A percentile compares a stretch with the other conserved stretches of the same genome.
These are phyloP conservation scores for Sporothrix luriei DNA, from an alignment of 2,329 filamentous ascomycete genomes.

Conservation along the genomic window DNA sequence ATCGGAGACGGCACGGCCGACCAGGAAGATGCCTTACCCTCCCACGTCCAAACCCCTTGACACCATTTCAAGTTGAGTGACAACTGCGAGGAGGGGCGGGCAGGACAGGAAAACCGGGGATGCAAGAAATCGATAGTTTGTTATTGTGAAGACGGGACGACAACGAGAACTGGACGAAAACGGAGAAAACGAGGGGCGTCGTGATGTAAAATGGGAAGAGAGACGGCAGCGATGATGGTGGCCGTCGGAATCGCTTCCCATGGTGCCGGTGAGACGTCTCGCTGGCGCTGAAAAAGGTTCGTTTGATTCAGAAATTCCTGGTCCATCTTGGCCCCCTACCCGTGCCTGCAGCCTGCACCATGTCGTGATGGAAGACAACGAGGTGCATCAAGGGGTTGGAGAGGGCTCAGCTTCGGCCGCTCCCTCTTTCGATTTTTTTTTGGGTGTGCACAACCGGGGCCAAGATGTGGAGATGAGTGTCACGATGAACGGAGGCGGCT, in stretches of 20 bases:
- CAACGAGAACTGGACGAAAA: constrained; percentile 7
- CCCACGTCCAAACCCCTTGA: not conserved
- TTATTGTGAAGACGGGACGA: not conserved
- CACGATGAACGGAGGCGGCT: not conserved
- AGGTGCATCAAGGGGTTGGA: not conserved
- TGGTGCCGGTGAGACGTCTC: not conserved
- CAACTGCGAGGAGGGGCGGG: not conserved
- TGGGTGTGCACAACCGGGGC: not conserved
- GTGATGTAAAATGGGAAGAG: not conserved
- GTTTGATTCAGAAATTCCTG: not conserved
- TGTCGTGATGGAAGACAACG: constrained; percentile 7
- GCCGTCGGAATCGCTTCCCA: constrained; percentile 9
- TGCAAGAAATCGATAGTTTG: constrained; percentile 17
- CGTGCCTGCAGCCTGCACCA: not conserved
- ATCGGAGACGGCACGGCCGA: not conserved
- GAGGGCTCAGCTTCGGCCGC: not conserved
- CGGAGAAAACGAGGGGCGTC: not conserved
- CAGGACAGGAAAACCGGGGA: not conserved
- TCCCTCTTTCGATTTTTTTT: not conserved
- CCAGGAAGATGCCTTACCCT: not conserved
- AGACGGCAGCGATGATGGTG: not conserved
- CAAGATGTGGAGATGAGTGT: not conserved
- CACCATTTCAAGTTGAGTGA: not conserved
- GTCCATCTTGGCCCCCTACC: not conserved
- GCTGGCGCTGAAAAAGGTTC: not conserved